Conservation (phyloP, 1,284 basidiomycete genomes). For the Malassezia caprae region DNA sequence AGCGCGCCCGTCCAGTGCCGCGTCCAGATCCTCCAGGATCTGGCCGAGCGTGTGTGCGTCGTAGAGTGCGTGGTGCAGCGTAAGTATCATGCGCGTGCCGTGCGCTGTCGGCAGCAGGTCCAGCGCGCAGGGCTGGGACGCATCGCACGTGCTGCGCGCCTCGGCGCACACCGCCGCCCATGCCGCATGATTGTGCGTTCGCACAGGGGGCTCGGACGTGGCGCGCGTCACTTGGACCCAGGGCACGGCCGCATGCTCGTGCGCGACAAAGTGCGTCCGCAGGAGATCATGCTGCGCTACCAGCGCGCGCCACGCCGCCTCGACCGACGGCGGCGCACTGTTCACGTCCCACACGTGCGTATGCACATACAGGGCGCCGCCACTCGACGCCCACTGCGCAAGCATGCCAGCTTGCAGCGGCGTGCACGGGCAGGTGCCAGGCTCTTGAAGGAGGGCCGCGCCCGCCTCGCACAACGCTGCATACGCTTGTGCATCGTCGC, state of each 20-base stretch:
- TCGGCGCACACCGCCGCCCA: conserved; percentile 4
- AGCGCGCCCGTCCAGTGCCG: conserved; percentile 4
- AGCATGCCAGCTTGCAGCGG: conserved; percentile 45
- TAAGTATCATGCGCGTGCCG: neutral
- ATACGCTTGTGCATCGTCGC: neutral
- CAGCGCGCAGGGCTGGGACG: conserved; percentile 10
- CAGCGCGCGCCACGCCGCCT: conserved; percentile 22
- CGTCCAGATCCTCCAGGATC: conserved; percentile 34
- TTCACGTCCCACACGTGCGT: conserved; percentile 23
- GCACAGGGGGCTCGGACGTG: neutral
- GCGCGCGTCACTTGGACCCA: conserved; percentile 32
- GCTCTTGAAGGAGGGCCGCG: neutral
- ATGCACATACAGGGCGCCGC: conserved; percentile 32
- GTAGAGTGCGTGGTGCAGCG: conserved; percentile 21
- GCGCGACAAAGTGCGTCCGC: conserved; percentile 31
- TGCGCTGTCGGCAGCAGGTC: neutral
- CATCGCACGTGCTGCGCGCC: conserved; percentile 6
- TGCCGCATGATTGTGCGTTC: neutral
- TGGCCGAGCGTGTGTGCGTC: conserved; percentile 30
- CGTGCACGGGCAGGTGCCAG: conserved; percentile 31
- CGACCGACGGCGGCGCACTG: neutral
- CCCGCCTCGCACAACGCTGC: neutral
- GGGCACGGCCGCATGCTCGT: conserved; percentile 19
- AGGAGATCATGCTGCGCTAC: conserved; percentile 29
- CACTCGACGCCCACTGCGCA: conserved; percentile 27